phyloP scores from a whole-genome alignment of 2,329 filamentous ascomycete species.

The Chaetomium sp. region DNA sequence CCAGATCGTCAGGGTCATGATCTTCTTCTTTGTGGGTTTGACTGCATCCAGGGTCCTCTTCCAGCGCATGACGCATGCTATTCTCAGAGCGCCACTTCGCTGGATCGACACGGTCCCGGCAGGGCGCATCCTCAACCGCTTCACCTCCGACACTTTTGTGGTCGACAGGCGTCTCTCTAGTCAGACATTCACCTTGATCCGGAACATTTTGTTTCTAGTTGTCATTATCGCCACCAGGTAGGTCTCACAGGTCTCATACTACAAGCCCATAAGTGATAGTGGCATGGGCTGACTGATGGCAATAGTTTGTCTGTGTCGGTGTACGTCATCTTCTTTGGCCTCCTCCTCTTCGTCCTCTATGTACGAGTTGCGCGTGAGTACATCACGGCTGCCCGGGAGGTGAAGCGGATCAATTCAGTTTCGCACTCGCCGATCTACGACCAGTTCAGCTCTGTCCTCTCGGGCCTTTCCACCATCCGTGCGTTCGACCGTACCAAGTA shows the following conservation, averaged over 20 bases:
- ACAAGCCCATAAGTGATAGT: background rate
- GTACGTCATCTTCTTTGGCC: slow-evolving; percentile 43
- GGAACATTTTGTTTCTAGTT: slow-evolving; percentile 38
- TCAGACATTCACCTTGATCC: slow-evolving; percentile 39
- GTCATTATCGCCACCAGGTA: slow-evolving; percentile 44
- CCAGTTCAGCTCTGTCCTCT: slow-evolving; percentile 45
- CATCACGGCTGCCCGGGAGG: slow-evolving; percentile 44
- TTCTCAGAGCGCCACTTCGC: slow-evolving; percentile 45
- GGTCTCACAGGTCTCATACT: too few relatives aligned
- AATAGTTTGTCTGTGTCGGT: slow-evolving; percentile 40
- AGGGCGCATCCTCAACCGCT: slow-evolving; percentile 49
- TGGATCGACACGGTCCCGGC: slow-evolving; percentile 47
- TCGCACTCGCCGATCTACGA: slow-evolving; percentile 48
- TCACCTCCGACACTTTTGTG: slow-evolving; percentile 45
- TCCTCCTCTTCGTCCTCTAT: slow-evolving; percentile 42
- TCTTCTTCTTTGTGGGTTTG: slow-evolving; percentile 39
- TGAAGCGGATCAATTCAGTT: slow-evolving; percentile 47
- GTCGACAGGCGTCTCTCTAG: slow-evolving; percentile 42
- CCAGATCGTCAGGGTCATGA: slow-evolving; percentile 34
- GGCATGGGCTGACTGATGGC: background rate
- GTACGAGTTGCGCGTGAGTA: slow-evolving; percentile 42
- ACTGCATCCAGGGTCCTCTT: slow-evolving; percentile 40
- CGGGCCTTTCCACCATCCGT: slow-evolving; percentile 47
- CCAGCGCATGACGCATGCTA: slow-evolving; percentile 41
- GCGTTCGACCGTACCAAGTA: slow-evolving; percentile 43